A percentile compares a stretch with the other conserved stretches of the same genome.
Conservation (phyloP, 352 stramenopile species). For the Saprolegnia parasitica region DNA sequence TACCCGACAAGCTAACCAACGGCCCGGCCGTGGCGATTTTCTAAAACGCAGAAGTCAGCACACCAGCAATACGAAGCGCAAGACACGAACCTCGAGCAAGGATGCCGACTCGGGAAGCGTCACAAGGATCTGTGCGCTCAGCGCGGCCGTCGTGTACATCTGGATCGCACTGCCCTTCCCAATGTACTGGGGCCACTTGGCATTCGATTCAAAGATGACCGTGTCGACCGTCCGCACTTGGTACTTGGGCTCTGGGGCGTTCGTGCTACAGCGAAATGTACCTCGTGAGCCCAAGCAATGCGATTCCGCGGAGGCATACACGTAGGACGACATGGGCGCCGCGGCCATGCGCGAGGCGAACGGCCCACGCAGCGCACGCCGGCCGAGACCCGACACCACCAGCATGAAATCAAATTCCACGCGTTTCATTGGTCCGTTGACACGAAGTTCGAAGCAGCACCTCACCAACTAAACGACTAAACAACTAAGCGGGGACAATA, state of each 20-base stretch:
- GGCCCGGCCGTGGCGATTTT: slow-evolving; percentile 11
- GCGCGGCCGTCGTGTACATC: slow-evolving; percentile 13
- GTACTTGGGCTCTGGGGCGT: neutral
- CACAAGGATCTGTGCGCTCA: slow-evolving; percentile 14
- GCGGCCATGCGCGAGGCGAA: too few relatives aligned
- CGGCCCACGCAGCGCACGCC: too few relatives aligned
- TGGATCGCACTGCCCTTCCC: slow-evolving; percentile 15
- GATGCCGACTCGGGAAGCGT: slow-evolving; percentile 5
- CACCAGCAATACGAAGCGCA: neutral
- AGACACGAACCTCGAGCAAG: slow-evolving; percentile 5
- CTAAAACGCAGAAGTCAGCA: neutral
- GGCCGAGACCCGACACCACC: too few relatives aligned
- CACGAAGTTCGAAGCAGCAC: too few relatives aligned
- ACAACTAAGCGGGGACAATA: too few relatives aligned
- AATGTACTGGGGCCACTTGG: slow-evolving; percentile 22
- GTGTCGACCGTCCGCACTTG: slow-evolving; percentile 12
- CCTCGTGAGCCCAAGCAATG: too few relatives aligned
- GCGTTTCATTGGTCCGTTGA: too few relatives aligned
- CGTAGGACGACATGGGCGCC: too few relatives aligned
- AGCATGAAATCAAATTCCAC: too few relatives aligned
- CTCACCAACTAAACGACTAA: too few relatives aligned
- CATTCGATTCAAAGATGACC: slow-evolving; percentile 17
- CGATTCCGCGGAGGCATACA: too few relatives aligned
- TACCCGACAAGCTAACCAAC: slow-evolving; percentile 17
- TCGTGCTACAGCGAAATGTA: neutral